These are phyloP conservation scores for Prillingera fragicola DNA, from an alignment of 1,284 basidiomycete genomes.

Conservation along the genomic window DNA sequence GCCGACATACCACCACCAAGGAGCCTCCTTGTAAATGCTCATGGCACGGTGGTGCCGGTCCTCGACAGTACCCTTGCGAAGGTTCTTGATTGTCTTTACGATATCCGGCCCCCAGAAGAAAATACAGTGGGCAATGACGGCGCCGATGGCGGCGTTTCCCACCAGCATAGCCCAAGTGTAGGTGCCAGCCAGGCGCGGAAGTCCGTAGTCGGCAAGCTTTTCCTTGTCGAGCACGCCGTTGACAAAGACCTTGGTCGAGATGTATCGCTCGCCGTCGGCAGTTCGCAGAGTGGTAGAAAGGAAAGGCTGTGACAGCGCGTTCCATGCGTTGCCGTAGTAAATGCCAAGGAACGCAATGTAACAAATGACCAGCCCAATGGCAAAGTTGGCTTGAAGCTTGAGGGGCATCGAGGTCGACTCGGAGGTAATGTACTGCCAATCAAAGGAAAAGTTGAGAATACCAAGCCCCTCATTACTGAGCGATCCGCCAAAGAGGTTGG, in stretches of 20 bases:
- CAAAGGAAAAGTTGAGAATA: slow-evolving; percentile 27
- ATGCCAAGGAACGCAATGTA: slow-evolving; percentile 24
- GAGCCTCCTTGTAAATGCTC: slow-evolving; percentile 32
- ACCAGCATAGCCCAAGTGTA: slow-evolving; percentile 58
- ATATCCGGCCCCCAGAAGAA: slow-evolving; percentile 37
- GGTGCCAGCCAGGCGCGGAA: slow-evolving; percentile 43
- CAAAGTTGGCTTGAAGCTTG: slow-evolving; percentile 30
- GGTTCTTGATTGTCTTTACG: slow-evolving; percentile 53
- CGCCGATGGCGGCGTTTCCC: slow-evolving; percentile 51
- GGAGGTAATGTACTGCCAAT: slow-evolving; percentile 40
- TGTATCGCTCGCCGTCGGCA: slow-evolving; percentile 33
- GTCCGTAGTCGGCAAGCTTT: slow-evolving; percentile 23
- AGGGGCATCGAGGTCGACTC: slow-evolving; percentile 25
- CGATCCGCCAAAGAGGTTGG: slow-evolving; percentile 37
- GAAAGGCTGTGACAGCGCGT: slow-evolving; percentile 15
- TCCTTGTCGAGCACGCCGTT: slow-evolving; percentile 23
- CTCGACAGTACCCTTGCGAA: slow-evolving; percentile 51
- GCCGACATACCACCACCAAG: slow-evolving; percentile 32
- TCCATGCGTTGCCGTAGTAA: slow-evolving; percentile 34
- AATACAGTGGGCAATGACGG: slow-evolving; percentile 55
- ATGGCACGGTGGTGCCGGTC: slow-evolving; percentile 55
- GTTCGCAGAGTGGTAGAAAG: slow-evolving; percentile 15
- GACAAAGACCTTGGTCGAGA: slow-evolving; percentile 48
- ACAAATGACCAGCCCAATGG: slow-evolving; percentile 26
- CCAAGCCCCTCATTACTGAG: slow-evolving; percentile 34